Percentiles rank a stretch among this genome's conserved stretches.
Evolutionary conservation across 352 stramenopile genomes (phyloP).

Genomic region (Phytophthora agathidicida): DNA sequence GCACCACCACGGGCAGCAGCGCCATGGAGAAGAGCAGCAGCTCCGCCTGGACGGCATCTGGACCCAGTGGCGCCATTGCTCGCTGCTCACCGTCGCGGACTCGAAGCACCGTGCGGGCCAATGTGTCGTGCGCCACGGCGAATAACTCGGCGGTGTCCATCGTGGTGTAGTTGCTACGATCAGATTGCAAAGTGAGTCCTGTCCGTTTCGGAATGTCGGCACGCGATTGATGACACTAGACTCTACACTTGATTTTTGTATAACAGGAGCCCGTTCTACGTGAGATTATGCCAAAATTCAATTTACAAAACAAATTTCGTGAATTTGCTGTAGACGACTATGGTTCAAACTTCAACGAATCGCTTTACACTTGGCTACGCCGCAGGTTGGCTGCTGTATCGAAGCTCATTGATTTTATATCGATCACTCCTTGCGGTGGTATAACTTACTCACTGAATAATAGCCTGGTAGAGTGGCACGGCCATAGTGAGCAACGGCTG

Average conservation of each 20-base stretch:
- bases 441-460: too few species aligned
- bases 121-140: slow-evolving; percentile 30
- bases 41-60: slow-evolving; percentile 37
- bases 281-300: too few species aligned
- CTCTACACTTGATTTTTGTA: not conserved
- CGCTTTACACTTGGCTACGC: too few species aligned
- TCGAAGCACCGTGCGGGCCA: slow-evolving; percentile 38
- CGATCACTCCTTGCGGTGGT: too few species aligned
- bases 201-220: slow-evolving; percentile 5
- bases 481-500: not conserved
- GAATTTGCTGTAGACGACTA: too few species aligned
- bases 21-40: slow-evolving; percentile 44
- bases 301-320: too few species aligned
- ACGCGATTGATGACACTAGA: slow-evolving; percentile 24
- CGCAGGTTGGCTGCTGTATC: too few species aligned
- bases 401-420: too few species aligned
- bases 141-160: slow-evolving; percentile 36
- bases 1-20: slow-evolving; percentile 41
- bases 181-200: slow-evolving; percentile 12
- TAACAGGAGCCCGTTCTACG: not conserved
- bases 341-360: too few species aligned
- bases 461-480: not conserved
- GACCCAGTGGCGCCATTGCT: not conserved
- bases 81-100: slow-evolving; percentile 33
- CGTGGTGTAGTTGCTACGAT: slow-evolving; percentile 1